Evolutionary conservation across 768 basidiomycete species (phyloP).

Genomic region (Tylopilus sp.): DNA sequence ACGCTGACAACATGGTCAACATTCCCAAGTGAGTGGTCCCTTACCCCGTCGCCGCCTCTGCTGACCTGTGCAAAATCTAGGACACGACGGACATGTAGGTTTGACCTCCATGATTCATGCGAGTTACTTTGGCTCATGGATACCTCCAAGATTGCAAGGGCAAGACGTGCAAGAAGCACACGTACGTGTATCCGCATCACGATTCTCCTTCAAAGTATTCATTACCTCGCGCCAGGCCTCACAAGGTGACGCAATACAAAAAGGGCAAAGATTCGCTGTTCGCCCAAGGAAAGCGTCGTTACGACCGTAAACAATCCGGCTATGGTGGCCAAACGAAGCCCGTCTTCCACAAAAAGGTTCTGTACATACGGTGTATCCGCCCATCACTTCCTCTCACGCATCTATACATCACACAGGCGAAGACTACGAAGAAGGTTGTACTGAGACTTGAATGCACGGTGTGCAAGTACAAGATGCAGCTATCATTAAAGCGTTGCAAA

Average conservation of each 20-base stretch:
- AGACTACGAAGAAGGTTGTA: conserved; percentile 99
- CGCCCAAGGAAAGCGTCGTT: conserved; percentile 99
- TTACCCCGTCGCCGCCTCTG: conserved; percentile 9
- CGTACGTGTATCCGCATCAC: conserved; percentile 52
- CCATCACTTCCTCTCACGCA: neutral
- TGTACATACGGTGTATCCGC: neutral
- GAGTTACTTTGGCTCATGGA: neutral
- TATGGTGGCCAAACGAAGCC: conserved; percentile 99
- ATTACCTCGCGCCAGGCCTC: conserved; percentile 56
- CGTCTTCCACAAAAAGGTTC: conserved; percentile 99
- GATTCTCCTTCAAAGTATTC: neutral
- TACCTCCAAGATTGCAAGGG: conserved; percentile 79
- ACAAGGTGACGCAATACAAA: conserved; percentile 99
- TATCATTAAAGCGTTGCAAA: conserved; percentile 98
- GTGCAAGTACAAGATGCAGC: conserved; percentile 98
- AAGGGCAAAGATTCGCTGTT: conserved; percentile 98
- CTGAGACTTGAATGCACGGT: conserved; percentile 95
- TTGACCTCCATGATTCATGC: neutral
- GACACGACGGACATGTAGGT: conserved; percentile 95
- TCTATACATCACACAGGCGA: conserved; percentile 58
- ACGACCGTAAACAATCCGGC: conserved; percentile 97
- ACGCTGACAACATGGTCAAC: conserved; percentile 75
- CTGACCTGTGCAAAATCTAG: conserved; percentile 34
- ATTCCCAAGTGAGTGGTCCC: conserved; percentile 75
- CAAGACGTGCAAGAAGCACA: conserved; percentile 96